phyloP scores from a whole-genome alignment of 257 asterid genomes.

The Jaltomata sinuosa region DNA sequence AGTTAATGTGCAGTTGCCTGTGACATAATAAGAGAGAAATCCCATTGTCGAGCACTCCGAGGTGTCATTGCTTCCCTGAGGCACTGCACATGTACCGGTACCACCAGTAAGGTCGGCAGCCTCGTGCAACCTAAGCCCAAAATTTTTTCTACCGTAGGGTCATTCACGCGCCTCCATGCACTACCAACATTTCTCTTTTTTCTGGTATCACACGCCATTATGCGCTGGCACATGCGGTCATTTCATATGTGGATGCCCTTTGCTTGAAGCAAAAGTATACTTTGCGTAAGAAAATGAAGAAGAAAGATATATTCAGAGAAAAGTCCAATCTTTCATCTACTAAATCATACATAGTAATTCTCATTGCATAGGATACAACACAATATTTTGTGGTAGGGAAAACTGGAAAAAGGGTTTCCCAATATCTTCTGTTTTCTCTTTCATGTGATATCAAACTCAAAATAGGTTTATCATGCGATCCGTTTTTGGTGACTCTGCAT shows the following conservation, averaged over 20 bases:
- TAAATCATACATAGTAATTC: neutral
- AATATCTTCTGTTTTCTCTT: neutral
- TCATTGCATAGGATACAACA: neutral
- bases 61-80: neutral
- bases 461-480: neutral
- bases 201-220: neutral
- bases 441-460: neutral
- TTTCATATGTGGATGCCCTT: neutral
- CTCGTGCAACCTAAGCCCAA: neutral
- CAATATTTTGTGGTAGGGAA: neutral
- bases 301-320: neutral
- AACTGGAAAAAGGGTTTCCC: neutral
- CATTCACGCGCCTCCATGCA: neutral
- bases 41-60: neutral
- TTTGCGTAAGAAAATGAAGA: neutral
- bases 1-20: neutral
- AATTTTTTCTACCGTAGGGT: too few species aligned
- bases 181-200: neutral
- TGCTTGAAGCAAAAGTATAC: neutral
- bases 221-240: neutral
- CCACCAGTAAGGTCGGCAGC: neutral
- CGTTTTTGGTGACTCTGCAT: neutral
- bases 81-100: neutral
- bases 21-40: neutral
- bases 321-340: neutral